phyloP scores from a whole-genome alignment of 495 filamentous ascomycete species.

The Sporormia fimetaria region DNA sequence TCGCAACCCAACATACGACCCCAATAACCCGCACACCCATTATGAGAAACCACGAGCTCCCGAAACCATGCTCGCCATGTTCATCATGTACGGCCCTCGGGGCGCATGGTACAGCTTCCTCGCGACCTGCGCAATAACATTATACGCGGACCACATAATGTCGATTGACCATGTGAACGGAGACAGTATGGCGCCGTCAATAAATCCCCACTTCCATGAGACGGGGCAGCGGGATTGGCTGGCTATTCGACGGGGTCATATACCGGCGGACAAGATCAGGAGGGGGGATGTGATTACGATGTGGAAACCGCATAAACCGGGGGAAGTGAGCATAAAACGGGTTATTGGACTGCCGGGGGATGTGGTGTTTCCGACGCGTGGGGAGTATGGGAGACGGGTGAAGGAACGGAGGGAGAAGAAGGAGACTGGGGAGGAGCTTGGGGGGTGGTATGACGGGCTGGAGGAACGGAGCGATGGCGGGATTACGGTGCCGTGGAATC shows the following conservation, averaged over 20 bases:
- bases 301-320: conserved; percentile 27
- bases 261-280: conserved; percentile 1
- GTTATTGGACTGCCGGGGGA: conserved; percentile 31
- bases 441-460: conserved; percentile 4
- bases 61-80: no score
- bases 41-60: no score
- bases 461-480: conserved; percentile 2
- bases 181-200: conserved; percentile 30
- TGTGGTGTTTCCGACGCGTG: conserved; percentile 16
- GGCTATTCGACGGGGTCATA: conserved; percentile 6
- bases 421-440: conserved; percentile 7
- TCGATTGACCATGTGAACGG: conserved; percentile 20
- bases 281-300: conserved; percentile 31
- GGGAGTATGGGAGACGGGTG: conserved; percentile 10
- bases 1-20: no score
- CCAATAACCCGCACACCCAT: no score
- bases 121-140: neutral
- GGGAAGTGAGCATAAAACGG: conserved; percentile 28
- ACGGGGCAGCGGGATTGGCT: conserved; percentile 22
- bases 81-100: no score
- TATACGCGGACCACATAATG: conserved; percentile 12
- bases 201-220: conserved; percentile 26
- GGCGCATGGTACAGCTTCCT: neutral
- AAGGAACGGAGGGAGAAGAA: conserved; percentile 11
- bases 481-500: conserved; percentile 28